Percentiles rank a stretch among this genome's conserved stretches.
Conservation (phyloP, 2,329 filamentous ascomycete species). For the Passalora sequoiae region DNA sequence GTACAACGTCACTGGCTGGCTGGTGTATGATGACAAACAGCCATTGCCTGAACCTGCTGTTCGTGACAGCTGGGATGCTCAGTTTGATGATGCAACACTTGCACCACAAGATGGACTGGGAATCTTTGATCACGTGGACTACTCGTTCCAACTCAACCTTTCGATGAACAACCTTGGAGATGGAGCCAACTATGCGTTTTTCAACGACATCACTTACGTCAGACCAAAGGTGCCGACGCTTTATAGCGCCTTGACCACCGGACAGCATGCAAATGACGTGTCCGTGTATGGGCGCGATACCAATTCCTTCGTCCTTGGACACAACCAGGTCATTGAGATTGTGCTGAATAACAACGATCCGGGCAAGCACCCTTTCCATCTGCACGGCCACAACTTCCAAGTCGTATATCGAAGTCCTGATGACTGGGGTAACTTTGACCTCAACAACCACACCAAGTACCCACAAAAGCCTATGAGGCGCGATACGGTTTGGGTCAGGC, state of each 20-base stretch:
- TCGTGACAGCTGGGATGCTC: slow-evolving; percentile 57
- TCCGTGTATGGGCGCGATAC: slow-evolving; percentile 49
- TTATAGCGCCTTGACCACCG: slow-evolving; percentile 66
- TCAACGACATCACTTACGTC: slow-evolving; percentile 72
- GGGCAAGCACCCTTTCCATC: slow-evolving; percentile 66
- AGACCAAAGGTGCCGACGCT: slow-evolving; percentile 71
- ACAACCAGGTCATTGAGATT: slow-evolving; percentile 64
- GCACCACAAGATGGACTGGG: slow-evolving; percentile 62
- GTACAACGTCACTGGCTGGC: slow-evolving; percentile 54
- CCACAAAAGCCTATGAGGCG: slow-evolving; percentile 45
- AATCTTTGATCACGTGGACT: slow-evolving; percentile 58
- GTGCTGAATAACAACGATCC: slow-evolving; percentile 71
- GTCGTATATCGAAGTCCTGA: slow-evolving; percentile 40
- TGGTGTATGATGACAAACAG: slow-evolving; percentile 50
- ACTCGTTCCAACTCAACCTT: slow-evolving; percentile 55
- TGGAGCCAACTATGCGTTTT: slow-evolving; percentile 58
- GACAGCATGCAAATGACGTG: slow-evolving; percentile 43
- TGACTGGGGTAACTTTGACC: slow-evolving; percentile 31
- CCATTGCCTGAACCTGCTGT: slow-evolving; percentile 47
- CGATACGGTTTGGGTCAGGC: slow-evolving; percentile 52
- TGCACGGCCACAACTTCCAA: slow-evolving; percentile 75
- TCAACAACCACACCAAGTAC: slow-evolving; percentile 34
- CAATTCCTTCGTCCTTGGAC: slow-evolving; percentile 59
- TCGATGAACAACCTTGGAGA: slow-evolving; percentile 63
- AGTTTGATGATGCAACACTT: slow-evolving; percentile 67